phyloP scores from a whole-genome alignment of 169 alveolate species.

The Plasmodium falciparum region DNA sequence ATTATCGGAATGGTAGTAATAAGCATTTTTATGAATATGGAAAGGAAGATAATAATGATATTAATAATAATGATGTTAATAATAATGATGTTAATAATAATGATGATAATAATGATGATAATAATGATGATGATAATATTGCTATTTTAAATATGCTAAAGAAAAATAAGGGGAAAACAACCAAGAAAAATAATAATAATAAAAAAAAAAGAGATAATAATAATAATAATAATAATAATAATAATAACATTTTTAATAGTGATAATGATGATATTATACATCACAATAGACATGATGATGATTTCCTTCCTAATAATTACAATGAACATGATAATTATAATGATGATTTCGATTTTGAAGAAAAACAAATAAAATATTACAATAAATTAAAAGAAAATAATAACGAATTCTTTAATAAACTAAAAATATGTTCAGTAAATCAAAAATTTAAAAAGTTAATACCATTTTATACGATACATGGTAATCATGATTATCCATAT shows the following conservation, averaged over 20 bases:
- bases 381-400: neutral
- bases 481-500: conserved; percentile 84
- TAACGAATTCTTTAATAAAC: neutral
- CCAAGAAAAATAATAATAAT: too few relatives aligned
- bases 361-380: neutral
- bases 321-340: neutral
- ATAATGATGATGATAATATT: neutral
- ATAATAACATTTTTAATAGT: too few relatives aligned
- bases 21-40: too few relatives aligned
- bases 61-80: too few relatives aligned
- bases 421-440: conserved; percentile 10
- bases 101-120: too few relatives aligned
- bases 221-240: too few relatives aligned
- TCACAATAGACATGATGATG: neutral
- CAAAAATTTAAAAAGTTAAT: conserved; percentile 36
- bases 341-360: neutral
- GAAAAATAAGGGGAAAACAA: neutral
- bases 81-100: too few relatives aligned
- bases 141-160: too few relatives aligned
- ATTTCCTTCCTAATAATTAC: neutral
- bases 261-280: neutral
- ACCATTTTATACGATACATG: conserved; percentile 79
- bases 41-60: neutral
- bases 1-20: too few relatives aligned
- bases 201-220: too few relatives aligned